Base-by-base conservation (phyloP, 768 basidiomycete genomes). In the Lactarius evosmus region DNA sequence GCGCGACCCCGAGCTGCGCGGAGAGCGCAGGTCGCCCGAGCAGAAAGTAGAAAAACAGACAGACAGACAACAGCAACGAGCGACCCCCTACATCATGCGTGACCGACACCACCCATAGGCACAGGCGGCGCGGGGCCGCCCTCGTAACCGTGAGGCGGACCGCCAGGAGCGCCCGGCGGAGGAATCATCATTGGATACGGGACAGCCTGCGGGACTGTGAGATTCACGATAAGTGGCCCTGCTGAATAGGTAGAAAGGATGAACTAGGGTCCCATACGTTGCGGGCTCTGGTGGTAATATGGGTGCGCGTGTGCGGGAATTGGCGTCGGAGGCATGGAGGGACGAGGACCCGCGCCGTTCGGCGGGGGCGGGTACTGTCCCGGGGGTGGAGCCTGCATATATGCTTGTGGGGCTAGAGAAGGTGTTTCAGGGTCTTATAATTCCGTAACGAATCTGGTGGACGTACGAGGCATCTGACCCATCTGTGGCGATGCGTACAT, bases 101-200 rank as follows among this genome's bases (percentile, higher is more conserved):
- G 89, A 54, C 78, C 77, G 40, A 78, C 76, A 62, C 88, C 88
- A 63, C 88, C 87, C 91, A 92, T 90, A 56, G 79, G 85, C 58
- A 88, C 88, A 29, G 85, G 87, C 58, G 83, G 85, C 36, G 86
- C 82, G 62, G 85, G 84, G 19, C 82, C 83, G 64, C 81, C 84
- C 52, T 93, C 89, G 74, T 92, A 93, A 36, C 82, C 83, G 72
- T 91, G 83, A 8, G 81, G 91, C 66, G 86, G 87, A 44, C 83
- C 83, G 50, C 78, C 82, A n/a, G 76, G 77, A 62, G 79, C 83
- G 56, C 87, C 85, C 16, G 87, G 87, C 60, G 88, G 89, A 60
- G 86, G 88, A 88, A 92, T 91, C 90, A 93, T 93, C 88, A 91
- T 90, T n/a, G 83, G 87, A 74, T 93, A 94, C 53, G 89, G 88